Evolutionary conservation across 805 yeast genomes (phyloP).

Genomic region (Naumovozyma baii): DNA sequence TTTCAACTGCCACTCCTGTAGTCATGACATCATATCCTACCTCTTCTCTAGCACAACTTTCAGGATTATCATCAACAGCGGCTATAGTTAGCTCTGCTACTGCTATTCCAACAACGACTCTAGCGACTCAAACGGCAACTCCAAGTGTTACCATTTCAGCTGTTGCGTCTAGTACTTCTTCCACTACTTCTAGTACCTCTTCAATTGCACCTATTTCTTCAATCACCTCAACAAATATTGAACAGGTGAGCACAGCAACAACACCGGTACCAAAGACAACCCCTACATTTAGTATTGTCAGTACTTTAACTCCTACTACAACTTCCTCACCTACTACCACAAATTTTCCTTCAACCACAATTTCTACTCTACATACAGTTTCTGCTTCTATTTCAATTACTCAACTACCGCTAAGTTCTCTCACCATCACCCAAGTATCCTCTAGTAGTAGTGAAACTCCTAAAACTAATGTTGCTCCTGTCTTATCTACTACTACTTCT

Average conservation of each 20-base stretch:
- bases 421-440: not conserved
- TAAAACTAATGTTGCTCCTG: not conserved
- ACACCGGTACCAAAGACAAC: not conserved
- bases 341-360: too few relatives aligned
- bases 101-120: not conserved
- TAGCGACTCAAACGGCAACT: slow-evolving; percentile 1
- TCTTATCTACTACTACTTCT: not conserved
- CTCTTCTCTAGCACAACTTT: not conserved
- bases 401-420: not conserved
- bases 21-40: too few relatives aligned
- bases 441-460: not conserved
- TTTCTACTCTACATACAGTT: not conserved
- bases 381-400: not conserved
- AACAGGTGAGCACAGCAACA: too few relatives aligned
- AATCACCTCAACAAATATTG: not conserved
- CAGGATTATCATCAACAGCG: not conserved
- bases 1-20: too few relatives aligned
- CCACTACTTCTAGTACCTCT: slow-evolving; percentile 3
- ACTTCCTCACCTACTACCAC: slow-evolving; percentile 1
- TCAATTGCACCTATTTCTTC: slow-evolving; percentile 13
- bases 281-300: not conserved
- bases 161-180: slow-evolving; percentile 1
- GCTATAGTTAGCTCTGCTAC: not conserved
- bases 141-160: slow-evolving; percentile 2
- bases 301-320: not conserved